Conservation (phyloP, 495 filamentous ascomycete species). For the Neurospora cerealis region DNA sequence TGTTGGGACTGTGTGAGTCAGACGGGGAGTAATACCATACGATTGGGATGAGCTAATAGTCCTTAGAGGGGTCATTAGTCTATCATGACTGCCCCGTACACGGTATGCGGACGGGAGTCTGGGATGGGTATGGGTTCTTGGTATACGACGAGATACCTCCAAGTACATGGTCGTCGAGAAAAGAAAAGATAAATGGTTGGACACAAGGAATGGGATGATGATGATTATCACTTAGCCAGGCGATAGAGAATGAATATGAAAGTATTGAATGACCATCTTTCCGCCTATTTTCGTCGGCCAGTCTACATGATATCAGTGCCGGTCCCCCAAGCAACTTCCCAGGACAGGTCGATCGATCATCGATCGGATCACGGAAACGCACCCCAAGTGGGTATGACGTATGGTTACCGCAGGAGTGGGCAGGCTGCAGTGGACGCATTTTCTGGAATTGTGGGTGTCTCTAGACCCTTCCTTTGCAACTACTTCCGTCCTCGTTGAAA, state of each 20-base stretch:
- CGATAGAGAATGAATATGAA: not conserved
- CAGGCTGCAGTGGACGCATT: not conserved
- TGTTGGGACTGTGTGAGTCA: not conserved
- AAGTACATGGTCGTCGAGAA: constrained; percentile 1
- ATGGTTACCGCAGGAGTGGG: not conserved
- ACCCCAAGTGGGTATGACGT: not conserved
- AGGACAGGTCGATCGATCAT: not conserved
- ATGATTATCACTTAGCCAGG: not conserved
- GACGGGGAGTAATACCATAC: not conserved
- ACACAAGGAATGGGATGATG: not conserved
- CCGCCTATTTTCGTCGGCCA: not conserved
- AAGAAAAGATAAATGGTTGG: not conserved
- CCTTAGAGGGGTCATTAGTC: not conserved
- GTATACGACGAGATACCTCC: not conserved
- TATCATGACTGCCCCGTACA: not conserved
- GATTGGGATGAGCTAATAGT: not conserved
- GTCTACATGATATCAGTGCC: not conserved
- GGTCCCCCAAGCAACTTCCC: not conserved
- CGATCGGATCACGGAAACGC: not conserved
- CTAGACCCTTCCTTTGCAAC: not conserved
- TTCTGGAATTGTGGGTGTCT: not conserved
- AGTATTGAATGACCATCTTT: not conserved
- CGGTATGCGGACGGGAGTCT: not conserved
- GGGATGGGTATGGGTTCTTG: not conserved
- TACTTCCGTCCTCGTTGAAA: not conserved